phyloP scores from a whole-genome alignment of 1,284 basidiomycete genomes.

The Trichosporon asahii region DNA sequence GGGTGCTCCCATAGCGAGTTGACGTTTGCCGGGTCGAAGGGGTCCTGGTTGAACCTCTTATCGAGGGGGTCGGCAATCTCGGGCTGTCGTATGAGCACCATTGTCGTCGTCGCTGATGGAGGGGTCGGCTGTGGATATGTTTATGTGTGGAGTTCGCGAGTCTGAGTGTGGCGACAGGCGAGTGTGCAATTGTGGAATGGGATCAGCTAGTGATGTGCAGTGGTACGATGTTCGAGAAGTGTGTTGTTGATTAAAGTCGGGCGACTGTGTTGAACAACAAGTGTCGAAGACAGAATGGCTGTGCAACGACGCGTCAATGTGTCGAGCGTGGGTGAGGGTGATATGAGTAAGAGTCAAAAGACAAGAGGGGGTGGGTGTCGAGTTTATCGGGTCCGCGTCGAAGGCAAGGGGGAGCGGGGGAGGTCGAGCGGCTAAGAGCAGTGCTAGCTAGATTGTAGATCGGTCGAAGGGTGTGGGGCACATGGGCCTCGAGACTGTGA shows the following conservation, averaged over 20 bases:
- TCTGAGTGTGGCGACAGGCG: neutral
- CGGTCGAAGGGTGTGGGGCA: neutral
- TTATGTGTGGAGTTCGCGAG: no score
- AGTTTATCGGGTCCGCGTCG: neutral
- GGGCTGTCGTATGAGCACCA: neutral
- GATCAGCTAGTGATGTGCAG: neutral
- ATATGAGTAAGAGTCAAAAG: neutral
- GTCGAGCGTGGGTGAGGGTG: neutral
- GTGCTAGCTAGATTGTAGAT: neutral
- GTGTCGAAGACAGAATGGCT: neutral
- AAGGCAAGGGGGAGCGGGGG: neutral
- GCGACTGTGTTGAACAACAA: neutral
- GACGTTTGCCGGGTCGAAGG: neutral
- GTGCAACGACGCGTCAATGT: neutral
- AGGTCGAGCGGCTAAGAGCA: neutral
- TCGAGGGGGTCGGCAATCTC: neutral
- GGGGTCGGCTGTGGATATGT: neutral
- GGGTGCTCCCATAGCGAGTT: slow-evolving; percentile 4
- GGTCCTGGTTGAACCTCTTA: neutral
- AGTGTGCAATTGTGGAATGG: neutral
- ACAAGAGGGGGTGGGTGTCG: neutral
- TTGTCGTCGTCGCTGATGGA: neutral
- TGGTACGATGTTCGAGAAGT: neutral
- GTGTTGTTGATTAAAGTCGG: neutral
- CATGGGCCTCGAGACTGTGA: neutral